Percentiles rank a stretch among this genome's conserved stretches.
Evolutionary conservation across 805 yeast genomes (phyloP).

Genomic region (Saccharomycopsis sp.): DNA sequence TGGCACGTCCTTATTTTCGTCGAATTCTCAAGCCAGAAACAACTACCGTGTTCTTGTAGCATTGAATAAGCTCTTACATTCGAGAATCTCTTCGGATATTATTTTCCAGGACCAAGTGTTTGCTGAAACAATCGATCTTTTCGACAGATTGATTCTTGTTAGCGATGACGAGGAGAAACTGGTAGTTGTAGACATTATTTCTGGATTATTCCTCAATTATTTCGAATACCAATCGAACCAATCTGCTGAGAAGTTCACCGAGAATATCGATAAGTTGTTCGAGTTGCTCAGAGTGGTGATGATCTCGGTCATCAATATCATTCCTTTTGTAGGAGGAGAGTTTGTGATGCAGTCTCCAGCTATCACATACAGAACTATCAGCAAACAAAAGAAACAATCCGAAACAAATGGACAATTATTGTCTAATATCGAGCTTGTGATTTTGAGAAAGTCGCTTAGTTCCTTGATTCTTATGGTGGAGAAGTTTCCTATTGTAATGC

Average conservation of each 20-base stretch:
- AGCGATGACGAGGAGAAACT: slow-evolving; percentile 45
- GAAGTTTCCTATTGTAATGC: slow-evolving; percentile 60
- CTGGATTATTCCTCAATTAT: slow-evolving; percentile 45
- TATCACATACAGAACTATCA: slow-evolving; percentile 4
- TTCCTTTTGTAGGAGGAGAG: slow-evolving; percentile 54
- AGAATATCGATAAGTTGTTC: slow-evolving; percentile 71
- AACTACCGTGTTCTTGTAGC: slow-evolving; percentile 39
- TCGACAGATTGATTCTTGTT: slow-evolving; percentile 64
- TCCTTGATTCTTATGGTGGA: slow-evolving; percentile 57
- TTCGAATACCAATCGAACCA: slow-evolving; percentile 27
- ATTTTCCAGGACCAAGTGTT: slow-evolving; percentile 64
- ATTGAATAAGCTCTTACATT: slow-evolving; percentile 49
- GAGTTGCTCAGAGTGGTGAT: slow-evolving; percentile 69
- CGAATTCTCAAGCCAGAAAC: slow-evolving; percentile 24
- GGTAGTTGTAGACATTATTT: slow-evolving; percentile 48
- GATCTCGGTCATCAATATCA: slow-evolving; percentile 50
- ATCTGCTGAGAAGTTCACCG: slow-evolving; percentile 37
- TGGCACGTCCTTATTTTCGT: slow-evolving; percentile 6
- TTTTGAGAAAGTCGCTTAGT: slow-evolving; percentile 44
- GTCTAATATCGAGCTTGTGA: slow-evolving; percentile 30
- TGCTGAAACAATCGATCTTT: slow-evolving; percentile 65
- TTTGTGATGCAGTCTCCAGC: slow-evolving; percentile 26
- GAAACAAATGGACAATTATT: slow-evolving; percentile 15
- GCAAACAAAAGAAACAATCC: background rate
- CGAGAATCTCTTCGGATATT: slow-evolving; percentile 48